Evolutionary conservation across 1,139 yeast genomes (phyloP), one percentile per base, ranked within the genome.

Genomic region (Saccharomyces hybrid): DNA sequence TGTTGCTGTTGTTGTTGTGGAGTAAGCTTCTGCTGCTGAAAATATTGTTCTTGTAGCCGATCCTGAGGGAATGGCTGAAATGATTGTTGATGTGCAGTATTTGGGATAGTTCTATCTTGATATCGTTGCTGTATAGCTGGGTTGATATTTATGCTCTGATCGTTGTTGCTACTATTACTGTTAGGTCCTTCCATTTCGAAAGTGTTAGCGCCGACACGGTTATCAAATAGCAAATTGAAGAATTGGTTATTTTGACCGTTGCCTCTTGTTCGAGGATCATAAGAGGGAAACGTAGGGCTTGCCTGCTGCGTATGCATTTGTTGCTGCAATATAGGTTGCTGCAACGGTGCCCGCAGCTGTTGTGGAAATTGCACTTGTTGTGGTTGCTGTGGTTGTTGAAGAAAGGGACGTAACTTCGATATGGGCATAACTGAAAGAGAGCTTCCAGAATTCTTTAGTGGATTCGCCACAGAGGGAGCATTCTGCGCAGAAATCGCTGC

Each of bases 211-310:
- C 25, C 25, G 0, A n/a, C 8, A 38, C 44, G 44, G 31, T 44
- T 51, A 14, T 57, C 56, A 29, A 58, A 54, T 32, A 57, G 19
- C 71, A 71, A 68, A 53, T 62, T 66, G 49, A 68, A 66, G 41
- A 68, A 55, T 46, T 53, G 56, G 41, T 61, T 55, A 38, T 19
- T 38, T 8, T 38, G 44, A 16, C 44, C 44, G n/a, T 38, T 38
- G 51, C 28, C 25, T 51, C 53, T 26, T 47, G 32, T 38, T 38
- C 44, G 44, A 38, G 44, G 25, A 11, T 38, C 44, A 38, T 38
- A 38, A 13, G 38, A 31, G 2, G 44, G 44, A 38, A 38, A 16
- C 9, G 23, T 19, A 16, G 44, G 44, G 11, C 44, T 38, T 38
- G 44, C 23, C 11, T 16, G 44, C 44, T 38, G 44, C 9, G 44